Evolutionary conservation across 1,139 yeast species (phyloP).

Genomic region (Suhomyces bolitotheri): DNA sequence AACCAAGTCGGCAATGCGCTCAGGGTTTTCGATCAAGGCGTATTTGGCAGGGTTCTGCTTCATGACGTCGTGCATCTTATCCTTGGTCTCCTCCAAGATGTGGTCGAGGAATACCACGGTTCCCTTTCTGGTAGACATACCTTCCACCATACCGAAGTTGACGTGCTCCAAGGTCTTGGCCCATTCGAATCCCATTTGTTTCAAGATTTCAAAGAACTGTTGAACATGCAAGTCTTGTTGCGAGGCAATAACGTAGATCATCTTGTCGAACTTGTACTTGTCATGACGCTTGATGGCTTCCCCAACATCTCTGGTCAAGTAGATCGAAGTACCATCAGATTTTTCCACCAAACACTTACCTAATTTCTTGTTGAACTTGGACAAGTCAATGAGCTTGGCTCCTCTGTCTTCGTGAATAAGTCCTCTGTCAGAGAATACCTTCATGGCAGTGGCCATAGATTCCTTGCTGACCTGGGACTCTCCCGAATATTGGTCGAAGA

Average conservation of each 20-base stretch:
- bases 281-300: slow-evolving; percentile 92
- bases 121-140: slow-evolving; percentile 98
- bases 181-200: slow-evolving; percentile 91
- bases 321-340: slow-evolving; percentile 93
- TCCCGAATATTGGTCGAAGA: slow-evolving; percentile 87
- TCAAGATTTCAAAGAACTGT: slow-evolving; percentile 92
- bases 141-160: slow-evolving; percentile 97
- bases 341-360: slow-evolving; percentile 95
- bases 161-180: slow-evolving; percentile 77
- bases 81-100: slow-evolving; percentile 91
- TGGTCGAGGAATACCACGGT: slow-evolving; percentile 96
- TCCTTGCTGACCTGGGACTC: slow-evolving; percentile 90
- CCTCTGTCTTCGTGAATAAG: slow-evolving; percentile 88
- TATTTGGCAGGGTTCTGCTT: slow-evolving; percentile 88
- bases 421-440: slow-evolving; percentile 63
- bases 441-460: slow-evolving; percentile 65
- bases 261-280: slow-evolving; percentile 84
- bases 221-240: slow-evolving; percentile 96
- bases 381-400: slow-evolving; percentile 84
- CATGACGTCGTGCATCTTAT: slow-evolving; percentile 97
- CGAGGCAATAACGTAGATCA: slow-evolving; percentile 92
- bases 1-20: slow-evolving; percentile 89
- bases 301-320: slow-evolving; percentile 95
- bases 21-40: slow-evolving; percentile 93
- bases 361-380: slow-evolving; percentile 83